Evolutionary conservation across 192 early-diverging fungal species (phyloP), one percentile per base, ranked within the genome.

Genomic region (Coemansia sp.): DNA sequence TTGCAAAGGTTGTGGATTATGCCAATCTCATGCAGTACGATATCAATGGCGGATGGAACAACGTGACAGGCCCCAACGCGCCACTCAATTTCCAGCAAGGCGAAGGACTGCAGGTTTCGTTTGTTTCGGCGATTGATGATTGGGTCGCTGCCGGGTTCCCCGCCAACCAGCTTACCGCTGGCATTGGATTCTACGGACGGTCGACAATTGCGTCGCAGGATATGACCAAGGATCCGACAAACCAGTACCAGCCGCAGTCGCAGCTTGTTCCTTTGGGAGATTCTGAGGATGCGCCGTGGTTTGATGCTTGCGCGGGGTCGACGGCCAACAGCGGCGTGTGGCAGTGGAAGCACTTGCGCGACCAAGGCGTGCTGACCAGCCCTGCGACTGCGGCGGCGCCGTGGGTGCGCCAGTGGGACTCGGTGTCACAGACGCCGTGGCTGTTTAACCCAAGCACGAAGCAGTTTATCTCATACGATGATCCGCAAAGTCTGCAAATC

Each of bases 1-100:
- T 86, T 81, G 87, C 84, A 42, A 81, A 85, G 42, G 75, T 84
- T 10, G 82, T 94, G 6, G 84, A 88, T 63, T 86, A 82, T 24
- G 85, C 91, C 58, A 89, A 91, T 37, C 49, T 94, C 15, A 91
- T 92, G 90, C 81, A 80, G 17, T 91, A 92, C 60, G 90, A 89
- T 73, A 84, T 81, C 45, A 70, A 79, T 53, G 86, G 86, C 27
- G 74, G 85, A 7, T 90, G 86, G 87, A 80, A 74, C 54, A 41
- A 65, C 19, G 66, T 62, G 2, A 90, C 86, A 1, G 87, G 87
- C 3, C 89, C 89, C 10, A 88, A 88, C 59, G 87, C 89, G 10
- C 87, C 89, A 15, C 70, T 89, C 27, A 69, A 79, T 39, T 69
- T 60, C 47, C 69, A 84, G 17, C 17, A 49, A 10, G 81, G 60